These are phyloP conservation scores for Hypoxylon sp. DNA, from an alignment of 2,329 filamentous ascomycete genomes.

Conservation along the genomic window DNA sequence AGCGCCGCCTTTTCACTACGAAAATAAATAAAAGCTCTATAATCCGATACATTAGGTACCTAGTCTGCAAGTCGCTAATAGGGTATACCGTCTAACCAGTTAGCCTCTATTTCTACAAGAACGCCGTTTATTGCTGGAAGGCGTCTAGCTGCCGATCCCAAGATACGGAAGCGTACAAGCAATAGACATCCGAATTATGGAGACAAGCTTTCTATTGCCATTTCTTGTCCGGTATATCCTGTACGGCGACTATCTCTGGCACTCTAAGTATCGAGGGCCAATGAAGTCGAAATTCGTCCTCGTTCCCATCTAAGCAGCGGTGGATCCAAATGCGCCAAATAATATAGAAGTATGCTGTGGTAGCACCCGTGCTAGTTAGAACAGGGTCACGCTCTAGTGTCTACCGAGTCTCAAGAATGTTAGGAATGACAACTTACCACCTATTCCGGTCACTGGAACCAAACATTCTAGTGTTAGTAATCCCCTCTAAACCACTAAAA, in stretches of 20 bases:
- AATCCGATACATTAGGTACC: not conserved
- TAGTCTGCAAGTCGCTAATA: not conserved
- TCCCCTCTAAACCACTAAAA: not conserved
- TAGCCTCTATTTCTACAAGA: constrained; percentile 12
- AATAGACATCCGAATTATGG: not conserved
- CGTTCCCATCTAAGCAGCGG: constrained; percentile 79
- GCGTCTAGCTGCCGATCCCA: not conserved
- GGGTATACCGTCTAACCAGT: not conserved
- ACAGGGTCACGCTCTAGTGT: not conserved
- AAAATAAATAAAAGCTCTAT: not conserved
- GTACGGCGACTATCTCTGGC: constrained; percentile 61
- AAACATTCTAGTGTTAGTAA: constrained; percentile 23
- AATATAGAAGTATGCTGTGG: constrained; percentile 83
- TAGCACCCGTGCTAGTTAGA: constrained; percentile 33
- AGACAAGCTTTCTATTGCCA: constrained; percentile 27
- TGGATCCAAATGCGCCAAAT: constrained; percentile 87
- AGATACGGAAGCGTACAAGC: not conserved
- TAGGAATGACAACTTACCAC: constrained; percentile 56
- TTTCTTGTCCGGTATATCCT: constrained; percentile 52
- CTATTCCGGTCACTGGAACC: constrained; percentile 79
- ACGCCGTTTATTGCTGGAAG: constrained; percentile 9
- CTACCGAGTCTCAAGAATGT: not conserved
- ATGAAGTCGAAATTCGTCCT: constrained; percentile 77
- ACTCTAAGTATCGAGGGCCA: constrained; percentile 76
- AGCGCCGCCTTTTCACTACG: not conserved